A percentile compares a stretch with the other conserved stretches of the same genome.
Conservation (phyloP, 2,329 filamentous ascomycete genomes). For the Pyrenophora graminea region DNA sequence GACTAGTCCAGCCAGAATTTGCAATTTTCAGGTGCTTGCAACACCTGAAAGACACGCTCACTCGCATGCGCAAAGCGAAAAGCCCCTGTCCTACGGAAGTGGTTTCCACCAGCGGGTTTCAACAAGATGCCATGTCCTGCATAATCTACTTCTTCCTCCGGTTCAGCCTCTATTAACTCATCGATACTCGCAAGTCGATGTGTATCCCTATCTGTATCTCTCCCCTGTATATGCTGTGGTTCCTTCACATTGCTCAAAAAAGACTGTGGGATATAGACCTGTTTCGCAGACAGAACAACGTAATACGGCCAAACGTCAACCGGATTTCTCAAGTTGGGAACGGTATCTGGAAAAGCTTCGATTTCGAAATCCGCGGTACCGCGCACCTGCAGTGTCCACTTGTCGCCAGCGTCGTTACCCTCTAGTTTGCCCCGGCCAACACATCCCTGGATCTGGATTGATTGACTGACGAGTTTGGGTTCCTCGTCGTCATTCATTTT, state of each 20-base stretch:
- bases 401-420: conserved; percentile 1
- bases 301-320: conserved; percentile 12
- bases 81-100: conserved; percentile 22
- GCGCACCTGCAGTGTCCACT: background rate
- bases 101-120: conserved; percentile 7
- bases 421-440: conserved; percentile 14
- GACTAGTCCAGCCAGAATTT: too few relatives aligned
- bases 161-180: background rate
- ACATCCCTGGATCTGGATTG: conserved; percentile 24
- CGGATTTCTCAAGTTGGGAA: conserved; percentile 7
- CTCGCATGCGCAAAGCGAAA: conserved; percentile 18
- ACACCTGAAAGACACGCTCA: background rate
- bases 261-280: conserved; percentile 4
- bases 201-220: background rate
- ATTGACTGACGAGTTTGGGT: conserved; percentile 17
- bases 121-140: conserved; percentile 23
- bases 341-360: conserved; percentile 23
- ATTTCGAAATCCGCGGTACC: conserved; percentile 1
- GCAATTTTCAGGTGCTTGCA: too few relatives aligned
- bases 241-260: background rate
- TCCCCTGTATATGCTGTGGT: background rate
- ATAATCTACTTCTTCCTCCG: conserved; percentile 6
- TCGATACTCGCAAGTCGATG: background rate
- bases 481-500: conserved; percentile 11
- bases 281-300: conserved; percentile 24